Evolutionary conservation across 352 stramenopile genomes (phyloP), one percentile per base, ranked within the genome.

Genomic region (Phytophthora macrochlamydospora): DNA sequence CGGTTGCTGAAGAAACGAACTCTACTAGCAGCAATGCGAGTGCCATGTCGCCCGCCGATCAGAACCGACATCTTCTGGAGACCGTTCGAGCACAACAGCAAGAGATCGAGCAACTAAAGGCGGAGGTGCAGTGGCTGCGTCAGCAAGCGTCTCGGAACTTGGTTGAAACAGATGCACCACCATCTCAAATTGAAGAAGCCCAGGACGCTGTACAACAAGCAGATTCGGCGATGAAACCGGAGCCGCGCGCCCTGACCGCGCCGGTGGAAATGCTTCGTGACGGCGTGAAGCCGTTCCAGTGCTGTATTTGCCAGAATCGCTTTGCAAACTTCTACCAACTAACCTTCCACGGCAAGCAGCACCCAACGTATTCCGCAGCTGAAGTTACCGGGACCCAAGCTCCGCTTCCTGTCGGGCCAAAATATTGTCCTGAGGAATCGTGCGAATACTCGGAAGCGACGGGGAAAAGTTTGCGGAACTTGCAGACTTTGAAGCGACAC

Each of bases 291-390:
- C 79, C 82, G 31, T 91, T 91, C 58, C 58, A 83, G 65, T 91
- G 82, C 73, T 75, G 70, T 50, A 71, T 89, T 24, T 87, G 79
- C 52, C 55, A 64, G 43, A 81, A 81, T 28, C 78, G 72, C 24
- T 89, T 89, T 63, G 63, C 75, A 59, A 91, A 89, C 50, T 91
- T 81, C 58, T 91, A 85, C 58, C 82, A 91, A 62, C 76, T 91
- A n/a, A 78, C 78, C 7, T 91, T 89, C 61, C 80, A 91, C 50
- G 76, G 60, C 32, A 91, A 91, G 59, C 78, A 89, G 65, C 79
- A 91, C 51, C 70, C 79, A 5, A 65, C 63, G 3, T 40, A 40
- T 13, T 52, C 68, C 2, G 68, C 81, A 28, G 40, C 56, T 3
- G 56, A 79, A 42, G 76, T 89, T 7, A 66, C 73, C 38, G 71